phyloP scores from a whole-genome alignment of 164 flowering plant species.

The Nymphaea colorata region DNA sequence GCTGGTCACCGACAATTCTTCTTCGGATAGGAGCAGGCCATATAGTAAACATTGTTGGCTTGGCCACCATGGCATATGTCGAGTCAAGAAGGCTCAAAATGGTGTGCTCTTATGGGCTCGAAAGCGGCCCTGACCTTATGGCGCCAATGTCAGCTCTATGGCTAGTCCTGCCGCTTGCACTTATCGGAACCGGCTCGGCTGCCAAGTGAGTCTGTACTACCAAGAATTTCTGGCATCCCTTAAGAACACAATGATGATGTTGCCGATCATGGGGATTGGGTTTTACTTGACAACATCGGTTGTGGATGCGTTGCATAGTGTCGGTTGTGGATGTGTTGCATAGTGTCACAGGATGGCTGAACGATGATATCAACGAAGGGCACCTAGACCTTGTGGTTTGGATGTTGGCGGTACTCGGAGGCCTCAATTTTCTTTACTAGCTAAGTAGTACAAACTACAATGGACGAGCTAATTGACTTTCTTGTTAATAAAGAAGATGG shows the following conservation, averaged over 20 bases:
- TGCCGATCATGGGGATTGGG: constrained; percentile 21
- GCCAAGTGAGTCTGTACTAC: constrained; percentile 38
- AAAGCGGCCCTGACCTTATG: constrained; percentile 2
- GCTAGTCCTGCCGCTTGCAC: constrained; percentile 21
- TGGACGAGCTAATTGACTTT: not conserved
- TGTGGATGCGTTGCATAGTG: constrained; percentile 21
- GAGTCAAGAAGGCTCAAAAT: constrained; percentile 34
- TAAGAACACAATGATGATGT: constrained; percentile 13
- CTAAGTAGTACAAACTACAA: constrained; percentile 21
- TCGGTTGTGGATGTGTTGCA: constrained; percentile 28
- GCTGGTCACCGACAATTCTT: constrained; percentile 24
- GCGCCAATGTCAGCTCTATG: constrained; percentile 31
- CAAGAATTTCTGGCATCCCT: constrained; percentile 34
- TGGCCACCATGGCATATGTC: constrained; percentile 37
- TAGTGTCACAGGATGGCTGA: constrained; percentile 40
- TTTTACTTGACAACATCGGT: constrained; percentile 36
- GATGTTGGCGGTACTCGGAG: too few species aligned
- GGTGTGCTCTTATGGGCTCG: constrained; percentile 11
- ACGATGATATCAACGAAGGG: constrained; percentile 47
- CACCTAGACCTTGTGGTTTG: constrained; percentile 40
- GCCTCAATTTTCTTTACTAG: too few species aligned
- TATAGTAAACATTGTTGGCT: constrained; percentile 24
- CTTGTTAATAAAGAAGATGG: not conserved
- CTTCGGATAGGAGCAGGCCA: constrained; percentile 55
- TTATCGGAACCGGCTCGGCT: constrained; percentile 36